These are phyloP conservation scores for Exophiala alcalophila DNA, from an alignment of 2,329 filamentous ascomycete species.

Conservation along the genomic window DNA sequence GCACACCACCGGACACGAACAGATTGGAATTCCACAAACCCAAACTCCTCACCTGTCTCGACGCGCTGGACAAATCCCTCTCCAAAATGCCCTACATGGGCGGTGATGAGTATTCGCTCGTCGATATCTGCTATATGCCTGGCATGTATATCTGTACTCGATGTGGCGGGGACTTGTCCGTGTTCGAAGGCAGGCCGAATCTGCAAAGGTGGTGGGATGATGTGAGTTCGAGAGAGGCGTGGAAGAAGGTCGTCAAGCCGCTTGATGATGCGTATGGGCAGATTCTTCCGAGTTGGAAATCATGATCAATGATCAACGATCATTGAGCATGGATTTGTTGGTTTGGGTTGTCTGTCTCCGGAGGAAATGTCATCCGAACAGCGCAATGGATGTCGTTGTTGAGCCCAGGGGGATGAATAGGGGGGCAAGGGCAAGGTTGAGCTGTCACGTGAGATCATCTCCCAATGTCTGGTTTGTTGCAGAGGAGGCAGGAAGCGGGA, in stretches of 20 bases:
- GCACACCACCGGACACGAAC: background rate
- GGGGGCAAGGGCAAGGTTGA: too few species aligned
- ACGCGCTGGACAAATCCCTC: slow-evolving; percentile 8
- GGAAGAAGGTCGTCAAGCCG: slow-evolving; percentile 7
- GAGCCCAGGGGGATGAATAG: too few species aligned
- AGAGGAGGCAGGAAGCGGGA: too few species aligned
- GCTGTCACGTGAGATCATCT: too few species aligned
- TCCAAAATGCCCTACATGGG: slow-evolving; percentile 5
- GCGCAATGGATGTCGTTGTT: too few species aligned
- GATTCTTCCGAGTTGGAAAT: slow-evolving; percentile 5
- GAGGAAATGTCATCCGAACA: too few species aligned
- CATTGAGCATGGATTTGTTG: background rate
- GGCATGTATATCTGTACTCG: background rate
- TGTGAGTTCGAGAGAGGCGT: slow-evolving; percentile 4
- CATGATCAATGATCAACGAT: background rate
- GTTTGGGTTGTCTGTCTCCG: background rate
- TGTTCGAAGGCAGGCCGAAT: slow-evolving; percentile 1
- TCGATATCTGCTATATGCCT: slow-evolving; percentile 13
- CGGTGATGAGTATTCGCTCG: slow-evolving; percentile 5
- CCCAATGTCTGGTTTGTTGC: too few species aligned
- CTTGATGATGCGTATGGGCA: slow-evolving; percentile 3
- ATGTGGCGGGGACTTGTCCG: slow-evolving; percentile 2
- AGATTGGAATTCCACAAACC: slow-evolving; percentile 5
- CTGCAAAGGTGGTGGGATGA: slow-evolving; percentile 7
- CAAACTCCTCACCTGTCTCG: slow-evolving; percentile 2